Evolutionary conservation across 768 basidiomycete genomes (phyloP).

Genomic region (Russula emetica): DNA sequence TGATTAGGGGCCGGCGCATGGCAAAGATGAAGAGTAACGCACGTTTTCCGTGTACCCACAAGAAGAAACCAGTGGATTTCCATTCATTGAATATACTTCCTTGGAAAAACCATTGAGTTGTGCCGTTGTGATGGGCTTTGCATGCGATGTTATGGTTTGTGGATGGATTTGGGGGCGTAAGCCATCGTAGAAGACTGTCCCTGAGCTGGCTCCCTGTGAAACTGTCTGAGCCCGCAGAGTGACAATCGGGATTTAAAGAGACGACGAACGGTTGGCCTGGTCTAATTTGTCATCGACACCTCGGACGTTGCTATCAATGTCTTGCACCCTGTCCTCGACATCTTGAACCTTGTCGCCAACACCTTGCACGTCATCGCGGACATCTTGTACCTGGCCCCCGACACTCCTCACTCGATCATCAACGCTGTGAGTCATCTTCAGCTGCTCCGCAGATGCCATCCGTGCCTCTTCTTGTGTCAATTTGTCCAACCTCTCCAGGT

Average conservation of each 20-base stretch:
- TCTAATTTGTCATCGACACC: neutral
- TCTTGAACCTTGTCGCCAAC: too few relatives aligned
- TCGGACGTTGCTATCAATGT: too few relatives aligned
- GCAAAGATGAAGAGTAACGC: neutral
- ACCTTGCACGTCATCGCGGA: too few relatives aligned
- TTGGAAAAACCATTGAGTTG: neutral
- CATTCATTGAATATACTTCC: neutral
- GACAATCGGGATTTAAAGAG: too few relatives aligned
- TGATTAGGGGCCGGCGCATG: neutral
- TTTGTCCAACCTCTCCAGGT: too few relatives aligned
- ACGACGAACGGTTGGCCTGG: neutral
- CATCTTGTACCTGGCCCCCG: too few relatives aligned
- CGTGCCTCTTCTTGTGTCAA: too few relatives aligned
- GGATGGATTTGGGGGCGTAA: slow-evolving; percentile 36
- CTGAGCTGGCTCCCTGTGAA: neutral
- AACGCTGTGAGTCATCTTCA: too few relatives aligned
- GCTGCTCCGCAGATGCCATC: too few relatives aligned
- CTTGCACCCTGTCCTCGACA: neutral
- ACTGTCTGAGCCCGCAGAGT: too few relatives aligned
- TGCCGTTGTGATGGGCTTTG: neutral
- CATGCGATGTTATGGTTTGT: neutral
- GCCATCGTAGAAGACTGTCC: neutral
- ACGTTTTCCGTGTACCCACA: slow-evolving; percentile 14
- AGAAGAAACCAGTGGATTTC: neutral
- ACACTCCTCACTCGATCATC: too few relatives aligned